Evolutionary conservation across 495 filamentous ascomycete species (phyloP).

Genomic region (Articulospora tetracladia): DNA sequence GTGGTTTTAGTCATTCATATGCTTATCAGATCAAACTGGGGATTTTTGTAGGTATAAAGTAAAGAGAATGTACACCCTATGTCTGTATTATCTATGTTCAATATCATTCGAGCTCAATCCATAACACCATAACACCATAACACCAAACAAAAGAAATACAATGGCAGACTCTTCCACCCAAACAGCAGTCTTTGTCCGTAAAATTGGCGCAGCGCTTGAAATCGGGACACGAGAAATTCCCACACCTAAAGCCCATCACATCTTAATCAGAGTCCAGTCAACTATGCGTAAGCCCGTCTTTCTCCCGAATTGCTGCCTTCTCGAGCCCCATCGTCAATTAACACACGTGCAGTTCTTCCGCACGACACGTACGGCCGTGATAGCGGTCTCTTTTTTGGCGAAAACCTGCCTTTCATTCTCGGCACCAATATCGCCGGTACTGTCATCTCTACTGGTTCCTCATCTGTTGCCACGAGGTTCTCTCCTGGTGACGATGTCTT

Average conservation of each 20-base stretch:
- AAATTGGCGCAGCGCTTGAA: not conserved
- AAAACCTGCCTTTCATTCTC: constrained; percentile 13
- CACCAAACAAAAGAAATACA: not conserved
- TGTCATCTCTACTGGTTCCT: constrained; percentile 1
- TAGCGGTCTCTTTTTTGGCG: constrained; percentile 12
- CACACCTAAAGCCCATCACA: not conserved
- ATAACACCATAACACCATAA: not conserved
- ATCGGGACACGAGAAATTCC: not conserved
- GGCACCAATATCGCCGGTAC: constrained; percentile 8
- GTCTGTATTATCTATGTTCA: no score
- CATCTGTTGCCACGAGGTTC: not conserved
- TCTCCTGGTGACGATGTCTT: constrained; percentile 10
- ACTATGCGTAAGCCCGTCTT: constrained; percentile 1
- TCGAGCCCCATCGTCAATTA: no score
- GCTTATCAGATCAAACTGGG: no score
- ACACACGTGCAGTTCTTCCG: constrained; percentile 5
- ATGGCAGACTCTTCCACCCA: not conserved
- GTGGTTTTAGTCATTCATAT: no score
- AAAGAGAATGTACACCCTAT: no score
- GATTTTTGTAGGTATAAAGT: no score
- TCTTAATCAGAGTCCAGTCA: not conserved
- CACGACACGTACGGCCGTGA: constrained; percentile 8
- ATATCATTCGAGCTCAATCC: no score
- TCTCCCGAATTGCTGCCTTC: no score
- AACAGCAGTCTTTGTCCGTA: not conserved